Conservation (phyloP, 441 rosid species). For the Pelargonium hybrid region DNA sequence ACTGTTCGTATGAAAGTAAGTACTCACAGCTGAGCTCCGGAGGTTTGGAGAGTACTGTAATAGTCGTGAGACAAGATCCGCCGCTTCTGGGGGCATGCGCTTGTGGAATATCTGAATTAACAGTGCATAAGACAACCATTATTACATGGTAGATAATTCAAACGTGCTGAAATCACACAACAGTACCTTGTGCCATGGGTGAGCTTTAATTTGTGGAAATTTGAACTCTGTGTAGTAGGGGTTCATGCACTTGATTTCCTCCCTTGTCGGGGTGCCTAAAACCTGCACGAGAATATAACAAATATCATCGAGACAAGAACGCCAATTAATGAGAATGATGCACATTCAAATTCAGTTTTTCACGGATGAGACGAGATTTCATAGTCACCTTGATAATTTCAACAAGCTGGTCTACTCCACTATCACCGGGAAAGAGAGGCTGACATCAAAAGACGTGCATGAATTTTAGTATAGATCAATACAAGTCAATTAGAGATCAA, state of each 20-base stretch:
- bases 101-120: slow-evolving; percentile 62
- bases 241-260: slow-evolving; percentile 97
- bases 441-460: slow-evolving; percentile 15
- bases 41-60: slow-evolving; percentile 90
- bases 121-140: too few relatives aligned
- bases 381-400: slow-evolving; percentile 86
- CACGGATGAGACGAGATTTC: too few relatives aligned
- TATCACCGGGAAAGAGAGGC: slow-evolving; percentile 95
- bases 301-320: background rate
- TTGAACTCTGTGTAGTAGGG: slow-evolving; percentile 86
- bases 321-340: too few relatives aligned
- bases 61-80: slow-evolving; percentile 85
- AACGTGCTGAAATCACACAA: background rate
- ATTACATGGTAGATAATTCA: background rate
- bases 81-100: slow-evolving; percentile 94
- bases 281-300: slow-evolving; percentile 35
- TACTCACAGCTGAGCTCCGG: slow-evolving; percentile 77
- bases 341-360: too few relatives aligned
- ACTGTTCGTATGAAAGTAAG: background rate
- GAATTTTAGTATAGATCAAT: background rate
- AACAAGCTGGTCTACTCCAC: slow-evolving; percentile 91
- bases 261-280: slow-evolving; percentile 93
- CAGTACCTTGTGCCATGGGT: slow-evolving; percentile 92
- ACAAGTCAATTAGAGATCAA: too few relatives aligned
- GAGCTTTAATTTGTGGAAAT: slow-evolving; percentile 91